phyloP scores from a whole-genome alignment of 2,329 filamentous ascomycete genomes.

The Sphaerulina populicola region DNA sequence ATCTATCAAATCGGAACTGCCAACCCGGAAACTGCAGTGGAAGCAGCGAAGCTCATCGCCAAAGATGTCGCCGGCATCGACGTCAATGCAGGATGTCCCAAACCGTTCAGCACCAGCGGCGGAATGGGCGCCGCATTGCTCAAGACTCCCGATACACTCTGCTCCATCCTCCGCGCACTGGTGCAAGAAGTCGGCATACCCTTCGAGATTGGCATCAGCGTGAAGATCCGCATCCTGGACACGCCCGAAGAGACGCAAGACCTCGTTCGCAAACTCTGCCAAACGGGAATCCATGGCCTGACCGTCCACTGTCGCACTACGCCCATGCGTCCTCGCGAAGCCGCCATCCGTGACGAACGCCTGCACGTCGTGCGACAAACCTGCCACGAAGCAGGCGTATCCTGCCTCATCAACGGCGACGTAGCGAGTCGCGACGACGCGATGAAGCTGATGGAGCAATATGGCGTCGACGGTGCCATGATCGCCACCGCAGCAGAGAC shows the following conservation, averaged over 20 bases:
- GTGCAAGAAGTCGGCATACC: slow-evolving; percentile 68
- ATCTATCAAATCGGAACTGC: slow-evolving; percentile 92
- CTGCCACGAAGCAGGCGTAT: slow-evolving; percentile 76
- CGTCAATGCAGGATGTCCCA: slow-evolving; percentile 96
- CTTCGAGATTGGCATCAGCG: slow-evolving; percentile 84
- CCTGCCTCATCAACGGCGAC: slow-evolving; percentile 93
- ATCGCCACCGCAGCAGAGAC: slow-evolving; percentile 88
- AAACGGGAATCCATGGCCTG: slow-evolving; percentile 82
- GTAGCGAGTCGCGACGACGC: slow-evolving; percentile 69
- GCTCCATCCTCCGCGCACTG: slow-evolving; percentile 71
- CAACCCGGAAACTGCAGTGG: slow-evolving; percentile 70
- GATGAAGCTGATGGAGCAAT: slow-evolving; percentile 62
- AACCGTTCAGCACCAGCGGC: slow-evolving; percentile 85
- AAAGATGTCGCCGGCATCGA: slow-evolving; percentile 87
- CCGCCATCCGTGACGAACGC: slow-evolving; percentile 67
- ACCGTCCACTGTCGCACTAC: slow-evolving; percentile 95
- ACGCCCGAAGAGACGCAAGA: slow-evolving; percentile 65
- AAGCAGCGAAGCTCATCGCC: slow-evolving; percentile 76
- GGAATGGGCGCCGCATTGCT: slow-evolving; percentile 95
- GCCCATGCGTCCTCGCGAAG: slow-evolving; percentile 85
- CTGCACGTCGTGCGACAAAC: slow-evolving; percentile 73
- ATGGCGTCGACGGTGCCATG: slow-evolving; percentile 89
- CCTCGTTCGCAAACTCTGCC: slow-evolving; percentile 68
- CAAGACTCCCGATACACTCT: slow-evolving; percentile 72
- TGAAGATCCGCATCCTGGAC: slow-evolving; percentile 87